Base-by-base conservation (phyloP, 2,329 filamentous ascomycete genomes). In the Aspergillus pseudoterreus region DNA sequence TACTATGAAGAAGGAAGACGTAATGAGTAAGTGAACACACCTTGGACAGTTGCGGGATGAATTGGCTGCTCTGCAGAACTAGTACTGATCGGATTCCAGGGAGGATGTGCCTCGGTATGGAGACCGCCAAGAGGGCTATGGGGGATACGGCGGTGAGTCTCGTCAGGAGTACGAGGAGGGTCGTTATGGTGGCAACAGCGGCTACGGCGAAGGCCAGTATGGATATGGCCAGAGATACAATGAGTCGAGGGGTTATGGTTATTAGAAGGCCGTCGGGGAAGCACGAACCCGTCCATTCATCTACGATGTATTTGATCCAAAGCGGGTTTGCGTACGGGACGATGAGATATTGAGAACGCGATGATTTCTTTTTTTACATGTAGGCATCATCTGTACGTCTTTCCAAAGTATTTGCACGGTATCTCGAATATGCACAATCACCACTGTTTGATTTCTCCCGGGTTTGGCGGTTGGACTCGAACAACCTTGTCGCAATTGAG, bases 401-500 rank as follows among this genome's bases (percentile, higher is more conserved):
- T 27, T 30, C 24, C 32, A n/a, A n/a, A 27, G n/a, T 17, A 33
- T 21, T 38, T n/a, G 8, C 14, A 19, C 24, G 24, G 24, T 39
- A 15, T 15, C n/a, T n/a, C 9, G n/a, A 30, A 9, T 39, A 36
- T 47, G 24, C 19, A 35, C 30, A 36, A 57, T 56, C 63, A 78
- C 75, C 75, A 78, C 59, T 73, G 61, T 49, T 71, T 73, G 3
- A 78, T 64, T 61, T 82, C 79, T 3, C 78, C 79, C 15, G 68
- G 59, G 51, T 69, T 72, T 6, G 79, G 77, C 56, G 65, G 60
- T 57, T 81, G 74, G 36, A 78, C 72, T n/a, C 82, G 72, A n/a
- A 85, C 77, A 54, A 85, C 76, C 69, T 86, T 86, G 66, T 86
- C 82, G 61, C 81, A 83, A 59, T 86, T 86, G 22, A 85, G 74